Evolutionary conservation across 139 green algal species (phyloP), one percentile per base, ranked within the genome.

Genomic region (Micromonas pusilla): DNA sequence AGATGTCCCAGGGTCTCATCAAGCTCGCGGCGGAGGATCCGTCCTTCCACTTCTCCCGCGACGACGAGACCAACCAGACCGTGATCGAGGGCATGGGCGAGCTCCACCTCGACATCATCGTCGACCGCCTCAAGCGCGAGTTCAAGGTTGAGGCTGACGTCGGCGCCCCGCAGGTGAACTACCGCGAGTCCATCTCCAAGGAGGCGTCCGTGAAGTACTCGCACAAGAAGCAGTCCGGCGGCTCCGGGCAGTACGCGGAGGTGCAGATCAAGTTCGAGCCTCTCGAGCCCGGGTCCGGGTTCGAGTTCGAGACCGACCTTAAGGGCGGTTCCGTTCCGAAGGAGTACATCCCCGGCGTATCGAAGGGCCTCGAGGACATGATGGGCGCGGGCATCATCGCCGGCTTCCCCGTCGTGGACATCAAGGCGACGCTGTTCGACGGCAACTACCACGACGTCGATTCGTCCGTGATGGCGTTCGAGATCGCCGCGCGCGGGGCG

Each of bases 201-300:
- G 1, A 30, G 3, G 84, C 86, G 23, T 90, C 97, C 82, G 37
- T 94, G 21, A 90, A 91, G 53, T 99, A 97, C 84, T 86, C 93
- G 72, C 96, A 99, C 92, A 99, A 99, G 91, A 99, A 99, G 92
- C 96, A 99, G 91, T 92, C 83, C 1, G 96, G 96, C 54, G 96
- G 96, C 66, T 86, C 81, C 52, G 96, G 96, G 68, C 96, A 99
- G 88, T 99, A 98, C 86, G 96, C 90, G 21, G 96, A 98, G 60
- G 86, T 99, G 33, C 85, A 85, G n/a, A 91, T 99, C 77, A 80
- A 84, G 39, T 98, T 99, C 80, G 93, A 97, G 89, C 96, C 96
- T 0, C 88, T 89, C 21, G 96, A 99, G 87, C 83, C 94, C 0
- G 96, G 96, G 62, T 88, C 75, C 13, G 96, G 96, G 77, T 99